A percentile compares a stretch with the other conserved stretches of the same genome.
Evolutionary conservation across 2,329 filamentous ascomycete species (phyloP).

Genomic region (Eutypella sp.): DNA sequence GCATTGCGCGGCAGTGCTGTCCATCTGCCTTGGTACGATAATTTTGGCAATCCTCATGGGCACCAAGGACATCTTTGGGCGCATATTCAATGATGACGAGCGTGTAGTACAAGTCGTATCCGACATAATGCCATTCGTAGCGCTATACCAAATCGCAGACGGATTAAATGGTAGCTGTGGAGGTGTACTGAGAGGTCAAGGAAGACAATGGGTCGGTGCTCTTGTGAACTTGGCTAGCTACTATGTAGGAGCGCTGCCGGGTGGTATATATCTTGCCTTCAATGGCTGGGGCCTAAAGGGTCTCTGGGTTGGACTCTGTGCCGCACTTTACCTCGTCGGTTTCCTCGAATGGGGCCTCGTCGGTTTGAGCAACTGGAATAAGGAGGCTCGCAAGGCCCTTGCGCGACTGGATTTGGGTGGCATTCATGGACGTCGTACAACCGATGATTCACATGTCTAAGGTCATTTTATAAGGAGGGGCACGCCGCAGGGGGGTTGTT

Average conservation of each 20-base stretch:
- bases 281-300: slow-evolving; percentile 78
- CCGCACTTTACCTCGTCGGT: slow-evolving; percentile 76
- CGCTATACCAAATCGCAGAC: slow-evolving; percentile 85
- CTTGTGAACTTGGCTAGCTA: slow-evolving; percentile 78
- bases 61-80: slow-evolving; percentile 67
- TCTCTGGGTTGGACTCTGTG: slow-evolving; percentile 79
- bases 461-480: no score
- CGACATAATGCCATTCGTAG: slow-evolving; percentile 78
- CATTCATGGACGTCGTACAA: background rate
- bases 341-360: slow-evolving; percentile 75
- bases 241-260: slow-evolving; percentile 73
- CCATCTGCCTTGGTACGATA: slow-evolving; percentile 60
- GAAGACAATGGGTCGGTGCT: slow-evolving; percentile 78
- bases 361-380: slow-evolving; percentile 70
- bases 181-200: slow-evolving; percentile 77
- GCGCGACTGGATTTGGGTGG: slow-evolving; percentile 57
- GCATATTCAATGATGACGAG: slow-evolving; percentile 75
- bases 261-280: slow-evolving; percentile 81
- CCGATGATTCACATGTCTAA: background rate
- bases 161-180: slow-evolving; percentile 82
- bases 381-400: slow-evolving; percentile 67
- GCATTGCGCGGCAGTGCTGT: slow-evolving; percentile 70
- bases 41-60: slow-evolving; percentile 67
- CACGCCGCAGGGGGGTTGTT: no score
- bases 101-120: slow-evolving; percentile 68